Percentiles rank a stretch among this genome's conserved stretches.
phyloP scores from a whole-genome alignment of 2,329 filamentous ascomycete species.

The Aspergillus vadensis region DNA sequence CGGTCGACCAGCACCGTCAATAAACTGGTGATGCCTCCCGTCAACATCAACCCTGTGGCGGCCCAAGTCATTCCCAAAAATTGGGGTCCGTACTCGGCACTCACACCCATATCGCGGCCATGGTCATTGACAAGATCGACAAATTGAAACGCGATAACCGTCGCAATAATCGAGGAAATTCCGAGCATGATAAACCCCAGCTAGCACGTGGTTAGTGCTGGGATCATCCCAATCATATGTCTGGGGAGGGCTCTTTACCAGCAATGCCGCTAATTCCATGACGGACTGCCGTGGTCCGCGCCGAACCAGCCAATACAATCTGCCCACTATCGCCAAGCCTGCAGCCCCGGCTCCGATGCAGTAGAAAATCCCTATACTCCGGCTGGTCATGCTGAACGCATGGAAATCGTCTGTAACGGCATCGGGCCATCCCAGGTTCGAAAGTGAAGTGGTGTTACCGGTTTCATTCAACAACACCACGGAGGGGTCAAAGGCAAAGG shows the following conservation, averaged over 20 bases:
- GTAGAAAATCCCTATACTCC: slow-evolving; percentile 61
- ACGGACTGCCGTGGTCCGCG: slow-evolving; percentile 50
- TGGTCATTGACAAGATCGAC: slow-evolving; percentile 56
- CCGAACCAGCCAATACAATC: slow-evolving; percentile 49
- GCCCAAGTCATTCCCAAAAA: slow-evolving; percentile 64
- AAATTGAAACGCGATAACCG: slow-evolving; percentile 60
- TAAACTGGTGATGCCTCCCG: slow-evolving; percentile 35
- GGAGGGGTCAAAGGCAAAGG: slow-evolving; percentile 61
- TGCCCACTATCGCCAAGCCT: slow-evolving; percentile 52
- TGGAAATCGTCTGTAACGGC: slow-evolving; percentile 57
- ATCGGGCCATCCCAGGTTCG: slow-evolving; percentile 58
- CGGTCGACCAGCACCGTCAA: slow-evolving; percentile 28
- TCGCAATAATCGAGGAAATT: slow-evolving; percentile 73
- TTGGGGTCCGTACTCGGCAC: slow-evolving; percentile 53
- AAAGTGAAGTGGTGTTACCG: slow-evolving; percentile 51
- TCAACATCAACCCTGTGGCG: slow-evolving; percentile 44
- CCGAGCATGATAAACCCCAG: slow-evolving; percentile 63
- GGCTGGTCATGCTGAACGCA: slow-evolving; percentile 52
- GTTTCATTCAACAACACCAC: slow-evolving; percentile 54
- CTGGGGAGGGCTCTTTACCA: slow-evolving; percentile 32
- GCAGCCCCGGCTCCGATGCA: slow-evolving; percentile 58
- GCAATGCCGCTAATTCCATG: slow-evolving; percentile 53
- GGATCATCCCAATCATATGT: not conserved
- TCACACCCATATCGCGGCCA: slow-evolving; percentile 53
- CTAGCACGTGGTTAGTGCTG: slow-evolving; percentile 24